These are phyloP conservation scores for Scutellaria minor DNA, from an alignment of 257 asterid genomes.

Conservation along the genomic window DNA sequence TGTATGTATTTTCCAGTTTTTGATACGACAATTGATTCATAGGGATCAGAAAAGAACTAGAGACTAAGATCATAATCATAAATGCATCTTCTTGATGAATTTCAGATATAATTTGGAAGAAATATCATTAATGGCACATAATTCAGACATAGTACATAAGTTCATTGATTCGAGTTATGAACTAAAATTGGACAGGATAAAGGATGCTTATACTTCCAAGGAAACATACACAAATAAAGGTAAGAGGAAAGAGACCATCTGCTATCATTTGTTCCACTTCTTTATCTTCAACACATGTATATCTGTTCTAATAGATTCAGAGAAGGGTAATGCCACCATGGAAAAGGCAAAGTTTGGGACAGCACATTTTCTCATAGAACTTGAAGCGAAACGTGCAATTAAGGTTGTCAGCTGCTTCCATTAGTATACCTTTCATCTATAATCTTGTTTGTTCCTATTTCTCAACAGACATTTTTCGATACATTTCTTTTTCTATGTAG, in stretches of 20 bases:
- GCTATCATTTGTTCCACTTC: not conserved
- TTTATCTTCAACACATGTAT: not conserved
- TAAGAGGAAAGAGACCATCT: constrained; percentile 17
- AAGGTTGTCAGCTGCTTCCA: constrained; percentile 57
- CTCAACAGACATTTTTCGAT: not conserved
- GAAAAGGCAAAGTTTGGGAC: constrained; percentile 82
- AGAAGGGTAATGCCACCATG: constrained; percentile 48
- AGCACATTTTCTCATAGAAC: constrained; percentile 75
- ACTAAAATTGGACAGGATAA: constrained; percentile 42
- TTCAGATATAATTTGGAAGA: not conserved
- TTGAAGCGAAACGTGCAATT: constrained; percentile 77
- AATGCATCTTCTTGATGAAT: not conserved
- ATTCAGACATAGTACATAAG: not conserved
- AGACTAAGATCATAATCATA: no score
- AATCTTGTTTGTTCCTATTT: not conserved
- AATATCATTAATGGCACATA: not conserved
- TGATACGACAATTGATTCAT: not conserved
- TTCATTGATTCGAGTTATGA: constrained; percentile 10
- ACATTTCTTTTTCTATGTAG: constrained; percentile 39
- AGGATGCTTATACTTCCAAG: constrained; percentile 38
- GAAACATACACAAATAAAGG: constrained; percentile 39
- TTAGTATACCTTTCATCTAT: not conserved
- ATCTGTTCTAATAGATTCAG: constrained; percentile 42
- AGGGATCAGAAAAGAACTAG: not conserved
- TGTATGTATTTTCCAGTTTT: constrained; percentile 40